Base-by-base conservation (phyloP, 805 yeast genomes). In the Kodamaea laetipori region DNA sequence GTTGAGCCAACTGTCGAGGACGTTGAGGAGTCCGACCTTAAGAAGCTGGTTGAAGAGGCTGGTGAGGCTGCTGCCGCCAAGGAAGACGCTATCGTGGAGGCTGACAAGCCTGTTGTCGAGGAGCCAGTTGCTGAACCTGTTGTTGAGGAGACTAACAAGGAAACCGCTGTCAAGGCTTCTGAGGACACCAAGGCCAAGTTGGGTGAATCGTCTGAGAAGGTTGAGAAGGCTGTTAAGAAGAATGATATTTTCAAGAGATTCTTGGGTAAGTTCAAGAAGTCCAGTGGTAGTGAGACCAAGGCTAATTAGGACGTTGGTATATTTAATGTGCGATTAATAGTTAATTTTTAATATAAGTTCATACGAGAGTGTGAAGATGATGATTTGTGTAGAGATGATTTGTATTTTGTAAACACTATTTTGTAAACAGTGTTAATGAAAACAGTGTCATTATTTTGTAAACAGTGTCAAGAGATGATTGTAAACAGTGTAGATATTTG, bases 171-270 rank as follows among this genome's bases (percentile, higher is more conserved):
- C 31, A 30, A 30, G 34, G 34, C 34, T 6, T 12, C 34, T 15
- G 44, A 34, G 28, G 46, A 44, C 9, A 64, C 68, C 33, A 59
- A 63, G 53, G 60, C 58, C n/a, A 56, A 36, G 59, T 63, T 28
- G 57, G 57, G 45, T 16, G 54, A 55, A 18, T 42, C 59, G 19
- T 47, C 63, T 12, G 56, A 46, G 19, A 57, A 56, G 47, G 63
- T 55, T 35, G 66, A 60, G 35, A 66, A 63, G 44, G 67, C 63
- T 21, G 55, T 52, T n/a, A 69, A 67, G 57, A 66, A 66, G 63
- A 61, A 56, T 44, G 67, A 65, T 45, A 51, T 66, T 48, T 66
- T 68, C 57, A 65, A 60, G 56, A 69, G 58, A 49, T 53, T 67
- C 41, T 57, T 67, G 53, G 49, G 46, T 46, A 67, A 64, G 53